Base-by-base conservation (phyloP, 148 eudicot species). In the Rhododendron molle region DNA sequence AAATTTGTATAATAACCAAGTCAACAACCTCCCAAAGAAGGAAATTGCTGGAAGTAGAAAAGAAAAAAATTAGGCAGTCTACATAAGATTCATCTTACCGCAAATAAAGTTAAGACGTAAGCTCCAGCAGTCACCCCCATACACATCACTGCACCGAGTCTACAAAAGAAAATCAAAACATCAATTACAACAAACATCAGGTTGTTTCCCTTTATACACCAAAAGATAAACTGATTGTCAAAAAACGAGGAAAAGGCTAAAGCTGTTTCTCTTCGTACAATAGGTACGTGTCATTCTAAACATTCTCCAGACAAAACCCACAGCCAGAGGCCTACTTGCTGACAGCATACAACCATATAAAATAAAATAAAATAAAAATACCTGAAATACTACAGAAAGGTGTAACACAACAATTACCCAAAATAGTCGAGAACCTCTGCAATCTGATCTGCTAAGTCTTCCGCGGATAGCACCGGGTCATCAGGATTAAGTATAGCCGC, bases 71-170 rank as follows among this genome's bases (percentile, higher is more conserved):
- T 1, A 54, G 43, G 58, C 79, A 36, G 46, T 60, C 65, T 11
- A 32, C 67, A 65, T 49, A 71, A 47, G 30, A 52, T 23, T 80
- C n/a, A 78, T 87, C 97, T 91, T 92, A 96, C 99, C 89, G 99
- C 97, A 91, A 96, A 96, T 32, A 93, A 89, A 80, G 96, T 92
- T 38, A 96, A 89, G 84, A 96, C 89, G 87, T 96, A 96, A 83
- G 98, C 98, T 88, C 99, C 99, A 82, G 99, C 96, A 52, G 97
- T 96, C 83, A 94, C 98, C 6, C 99, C 99, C 97, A 96, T 89
- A 86, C 96, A 94, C 98, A 96, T 92, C 83, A 94, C 98, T 52
- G 92, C 88, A 81, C 94, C 94, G 81, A 96, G 94, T 87, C 99
- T 96, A 90, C 36, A 83, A 32, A 88, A 80, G 83, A 74, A 81